Evolutionary conservation across 176 grass and related monocot genomes (phyloP), one percentile per base, ranked within the genome.

Genomic region (Raddia guianensis): DNA sequence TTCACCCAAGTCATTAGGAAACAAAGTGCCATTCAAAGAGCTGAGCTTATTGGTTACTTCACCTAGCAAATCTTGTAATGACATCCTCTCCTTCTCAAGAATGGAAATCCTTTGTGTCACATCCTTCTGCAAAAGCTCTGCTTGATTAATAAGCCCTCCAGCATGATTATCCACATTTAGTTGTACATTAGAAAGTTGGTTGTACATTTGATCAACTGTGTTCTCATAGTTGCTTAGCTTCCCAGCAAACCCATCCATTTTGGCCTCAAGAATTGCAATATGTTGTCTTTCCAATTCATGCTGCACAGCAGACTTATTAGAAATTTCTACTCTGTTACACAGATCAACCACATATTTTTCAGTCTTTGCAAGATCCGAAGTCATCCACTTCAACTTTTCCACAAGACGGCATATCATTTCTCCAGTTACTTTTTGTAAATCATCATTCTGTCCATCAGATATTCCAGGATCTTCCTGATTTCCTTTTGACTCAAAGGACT

Each of bases 401-500:
- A 82, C 83, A 59, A 92, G 83, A 81, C 76, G 57, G 68, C 68
- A 83, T 83, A 88, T 74, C 78, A 94, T 77, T 46, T 89, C 85
- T 75, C 63, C 73, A 61, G 85, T 84, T 85, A 78, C 34, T 82
- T 81, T 83, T 33, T 79, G 76, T 55, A 81, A 88, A 72, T 84
- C 77, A 85, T 95, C 89, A 83, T 76, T 83, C 84, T 92, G 90
- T 57, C 87, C 90, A 47, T 85, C 85, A 68, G 88, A 82, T 20
- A 82, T 70, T 80, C 86, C 68, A 91, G 63, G 73, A 64, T 90
- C 88, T 82, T 66, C 76, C 62, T 84, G 77, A 81, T 75, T 91
- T 80, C 59, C 70, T 82, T 98, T 90, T 60, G 84, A 72, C 76
- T 98, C 95, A 53, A 92, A 98, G 79, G 95, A 89, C 48, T 95